A percentile compares a stretch with the other conserved stretches of the same genome.
phyloP scores from a whole-genome alignment of 1,284 basidiomycete species.

The Golubevia pallescens region DNA sequence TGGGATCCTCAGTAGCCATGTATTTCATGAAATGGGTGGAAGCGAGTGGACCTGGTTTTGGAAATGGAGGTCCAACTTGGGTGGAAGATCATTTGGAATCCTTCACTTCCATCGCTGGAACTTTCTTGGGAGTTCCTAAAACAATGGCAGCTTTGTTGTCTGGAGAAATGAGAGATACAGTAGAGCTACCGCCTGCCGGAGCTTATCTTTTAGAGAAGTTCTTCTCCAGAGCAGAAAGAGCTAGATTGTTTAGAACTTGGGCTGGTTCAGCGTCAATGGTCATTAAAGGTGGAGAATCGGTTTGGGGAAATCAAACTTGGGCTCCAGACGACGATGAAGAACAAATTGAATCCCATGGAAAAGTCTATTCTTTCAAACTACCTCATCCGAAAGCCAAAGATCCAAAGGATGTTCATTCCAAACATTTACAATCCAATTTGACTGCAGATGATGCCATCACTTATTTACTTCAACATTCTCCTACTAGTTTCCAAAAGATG shows the following conservation, averaged over 20 bases:
- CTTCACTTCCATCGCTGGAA: slow-evolving; percentile 76
- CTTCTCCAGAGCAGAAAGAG: slow-evolving; percentile 88
- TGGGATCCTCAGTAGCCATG: slow-evolving; percentile 63
- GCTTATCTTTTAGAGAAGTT: slow-evolving; percentile 72
- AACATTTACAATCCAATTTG: slow-evolving; percentile 65
- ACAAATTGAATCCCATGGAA: slow-evolving; percentile 69
- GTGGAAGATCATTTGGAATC: slow-evolving; percentile 74
- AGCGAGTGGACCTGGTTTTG: slow-evolving; percentile 73
- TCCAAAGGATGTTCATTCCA: too few species aligned
- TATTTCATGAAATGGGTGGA: slow-evolving; percentile 86
- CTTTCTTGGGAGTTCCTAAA: slow-evolving; percentile 80
- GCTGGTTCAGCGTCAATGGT: slow-evolving; percentile 73
- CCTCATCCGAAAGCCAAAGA: too few species aligned
- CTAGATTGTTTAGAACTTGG: slow-evolving; percentile 91
- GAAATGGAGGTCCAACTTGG: slow-evolving; percentile 86
- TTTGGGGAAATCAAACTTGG: slow-evolving; percentile 78
- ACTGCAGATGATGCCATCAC: slow-evolving; percentile 77
- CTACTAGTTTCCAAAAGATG: slow-evolving; percentile 83
- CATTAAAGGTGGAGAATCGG: slow-evolving; percentile 79
- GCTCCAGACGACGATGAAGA: slow-evolving; percentile 77
- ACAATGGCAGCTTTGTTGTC: slow-evolving; percentile 94
- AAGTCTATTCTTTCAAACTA: slow-evolving; percentile 19
- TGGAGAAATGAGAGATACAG: slow-evolving; percentile 76
- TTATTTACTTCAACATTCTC: slow-evolving; percentile 86
- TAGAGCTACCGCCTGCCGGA: slow-evolving; percentile 67